These are phyloP conservation scores for Yarrowia sp. DNA, from an alignment of 805 yeast genomes.

Conservation along the genomic window DNA sequence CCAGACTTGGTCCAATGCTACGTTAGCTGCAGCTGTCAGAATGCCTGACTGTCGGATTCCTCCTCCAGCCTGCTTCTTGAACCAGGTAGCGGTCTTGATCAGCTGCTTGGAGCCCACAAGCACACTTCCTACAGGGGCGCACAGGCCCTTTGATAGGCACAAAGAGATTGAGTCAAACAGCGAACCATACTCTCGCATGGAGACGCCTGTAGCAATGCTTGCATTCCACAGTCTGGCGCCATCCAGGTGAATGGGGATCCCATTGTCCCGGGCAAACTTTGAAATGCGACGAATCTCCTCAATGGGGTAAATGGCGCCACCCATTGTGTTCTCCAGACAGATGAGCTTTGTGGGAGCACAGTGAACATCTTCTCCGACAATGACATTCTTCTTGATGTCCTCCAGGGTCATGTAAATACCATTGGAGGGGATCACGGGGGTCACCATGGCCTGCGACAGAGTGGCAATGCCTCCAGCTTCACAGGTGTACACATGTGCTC, in stretches of 20 bases:
- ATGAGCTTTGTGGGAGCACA: conserved; percentile 86
- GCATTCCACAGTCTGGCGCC: conserved; percentile 98
- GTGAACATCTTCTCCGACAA: conserved; percentile 84
- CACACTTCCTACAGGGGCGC: conserved; percentile 93
- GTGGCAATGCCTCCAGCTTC: conserved; percentile 95
- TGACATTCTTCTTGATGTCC: conserved; percentile 69
- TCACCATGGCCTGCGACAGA: conserved; percentile 89
- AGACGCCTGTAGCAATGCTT: conserved; percentile 71
- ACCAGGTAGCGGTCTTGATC: conserved; percentile 77
- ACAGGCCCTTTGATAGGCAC: conserved; percentile 87
- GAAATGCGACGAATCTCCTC: conserved; percentile 78
- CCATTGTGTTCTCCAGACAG: conserved; percentile 86
- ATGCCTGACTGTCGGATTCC: conserved; percentile 90
- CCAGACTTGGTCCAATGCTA: conserved; percentile 78
- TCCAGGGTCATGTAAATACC: conserved; percentile 80
- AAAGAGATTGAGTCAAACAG: conserved; percentile 88
- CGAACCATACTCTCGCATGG: conserved; percentile 72
- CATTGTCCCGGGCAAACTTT: conserved; percentile 67
- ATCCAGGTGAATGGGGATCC: conserved; percentile 77
- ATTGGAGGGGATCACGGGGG: conserved; percentile 78
- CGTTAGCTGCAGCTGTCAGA: conserved; percentile 79
- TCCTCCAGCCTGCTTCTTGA: conserved; percentile 92
- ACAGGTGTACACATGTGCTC: conserved; percentile 81
- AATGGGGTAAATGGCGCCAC: conserved; percentile 80
- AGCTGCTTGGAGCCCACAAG: conserved; percentile 70